Percentiles rank a stretch among this genome's conserved stretches.
Conservation (phyloP, 441 rosid genomes). For the Viola pubescens region DNA sequence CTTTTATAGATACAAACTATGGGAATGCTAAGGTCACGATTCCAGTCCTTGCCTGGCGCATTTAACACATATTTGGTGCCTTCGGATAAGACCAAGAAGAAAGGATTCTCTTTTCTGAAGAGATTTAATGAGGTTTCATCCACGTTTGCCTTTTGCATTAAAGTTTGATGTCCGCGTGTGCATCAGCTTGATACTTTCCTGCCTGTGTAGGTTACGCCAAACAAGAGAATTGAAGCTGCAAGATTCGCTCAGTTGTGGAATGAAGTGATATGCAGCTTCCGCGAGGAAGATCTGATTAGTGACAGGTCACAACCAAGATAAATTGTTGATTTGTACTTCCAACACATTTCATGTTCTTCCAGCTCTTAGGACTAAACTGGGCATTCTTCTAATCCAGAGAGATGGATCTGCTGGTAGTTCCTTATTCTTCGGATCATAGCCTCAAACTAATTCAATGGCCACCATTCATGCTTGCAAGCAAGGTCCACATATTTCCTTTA, state of each 20-base stretch:
- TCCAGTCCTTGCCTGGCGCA: conserved; percentile 94
- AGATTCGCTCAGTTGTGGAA: conserved; percentile 98
- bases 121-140: conserved; percentile 70
- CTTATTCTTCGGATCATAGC: conserved; percentile 91
- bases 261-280: conserved; percentile 92
- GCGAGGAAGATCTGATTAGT: conserved; percentile 97
- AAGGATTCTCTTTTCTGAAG: conserved; percentile 84
- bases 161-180: background rate
- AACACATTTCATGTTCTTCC: conserved; percentile 4
- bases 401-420: conserved; percentile 97
- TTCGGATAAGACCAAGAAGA: conserved; percentile 64
- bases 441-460: conserved; percentile 98
- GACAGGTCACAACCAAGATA: conserved; percentile 47
- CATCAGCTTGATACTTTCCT: conserved; percentile 16
- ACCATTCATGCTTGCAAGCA: conserved; percentile 97
- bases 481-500: conserved; percentile 44
- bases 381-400: conserved; percentile 54
- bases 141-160: background rate
- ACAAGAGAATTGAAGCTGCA: conserved; percentile 97
- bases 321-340: conserved; percentile 8
- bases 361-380: conserved; percentile 25
- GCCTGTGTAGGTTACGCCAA: conserved; percentile 64
- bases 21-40: conserved; percentile 96
- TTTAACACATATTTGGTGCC: conserved; percentile 88
- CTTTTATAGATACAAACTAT: conserved; percentile 70